Percentiles rank a stretch among this genome's conserved stretches.
Conservation (phyloP, 2,329 filamentous ascomycete species). For the Hortaea sp. region DNA sequence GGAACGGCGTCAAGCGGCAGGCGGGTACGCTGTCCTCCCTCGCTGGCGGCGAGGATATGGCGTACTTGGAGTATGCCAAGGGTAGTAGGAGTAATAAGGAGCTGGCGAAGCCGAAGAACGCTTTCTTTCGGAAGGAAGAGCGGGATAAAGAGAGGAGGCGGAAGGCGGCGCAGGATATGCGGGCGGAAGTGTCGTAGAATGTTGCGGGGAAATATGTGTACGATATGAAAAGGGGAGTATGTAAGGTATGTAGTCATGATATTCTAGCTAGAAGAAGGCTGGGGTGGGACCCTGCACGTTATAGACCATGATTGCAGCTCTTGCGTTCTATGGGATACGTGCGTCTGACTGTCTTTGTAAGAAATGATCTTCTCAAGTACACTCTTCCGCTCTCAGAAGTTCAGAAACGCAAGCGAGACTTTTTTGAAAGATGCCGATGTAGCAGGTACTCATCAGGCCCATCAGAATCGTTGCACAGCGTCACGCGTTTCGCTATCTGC, state of each 20-base stretch:
- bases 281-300: neutral
- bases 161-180: slow-evolving; percentile 11
- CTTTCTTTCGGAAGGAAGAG: slow-evolving; percentile 36
- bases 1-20: slow-evolving; percentile 60
- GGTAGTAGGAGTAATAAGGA: slow-evolving; percentile 35
- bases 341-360: neutral
- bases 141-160: slow-evolving; percentile 25
- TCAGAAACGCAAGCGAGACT: too few species aligned
- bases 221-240: too few species aligned
- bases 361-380: too few species aligned
- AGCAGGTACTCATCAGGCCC: too few species aligned
- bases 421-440: too few species aligned
- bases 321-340: neutral
- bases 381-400: too few species aligned
- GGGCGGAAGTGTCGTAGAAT: neutral
- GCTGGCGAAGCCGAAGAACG: slow-evolving; percentile 33
- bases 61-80: slow-evolving; percentile 50
- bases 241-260: neutral
- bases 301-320: neutral
- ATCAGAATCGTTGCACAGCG: too few species aligned
- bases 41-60: slow-evolving; percentile 91
- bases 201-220: too few species aligned
- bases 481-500: too few species aligned
- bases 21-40: slow-evolving; percentile 79
- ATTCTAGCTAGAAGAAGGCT: neutral